phyloP scores from a whole-genome alignment of 257 asterid species.

The Knoxia roxburghii region DNA sequence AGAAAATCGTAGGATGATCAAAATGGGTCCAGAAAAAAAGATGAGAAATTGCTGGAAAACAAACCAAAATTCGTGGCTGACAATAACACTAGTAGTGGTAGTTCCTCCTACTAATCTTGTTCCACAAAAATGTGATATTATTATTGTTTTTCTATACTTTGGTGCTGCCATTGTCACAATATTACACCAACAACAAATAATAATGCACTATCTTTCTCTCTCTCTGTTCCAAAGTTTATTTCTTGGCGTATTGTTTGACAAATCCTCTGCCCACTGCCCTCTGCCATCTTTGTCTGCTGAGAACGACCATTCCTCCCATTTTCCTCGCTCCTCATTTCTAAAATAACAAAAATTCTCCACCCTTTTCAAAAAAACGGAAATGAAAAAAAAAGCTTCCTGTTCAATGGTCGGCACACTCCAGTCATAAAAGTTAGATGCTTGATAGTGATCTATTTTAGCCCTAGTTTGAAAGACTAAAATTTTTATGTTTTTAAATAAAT shows the following conservation, averaged over 20 bases:
- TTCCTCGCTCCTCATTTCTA: too few species aligned
- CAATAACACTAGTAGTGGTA: neutral
- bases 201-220: neutral
- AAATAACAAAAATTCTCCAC: too few species aligned
- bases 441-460: too few species aligned
- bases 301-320: neutral
- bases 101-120: neutral
- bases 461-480: too few species aligned
- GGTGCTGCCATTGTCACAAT: too few species aligned
- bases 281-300: slow-evolving; percentile 13
- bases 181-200: slow-evolving; percentile 5
- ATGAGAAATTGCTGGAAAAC: neutral
- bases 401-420: too few species aligned
- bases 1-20: slow-evolving; percentile 12
- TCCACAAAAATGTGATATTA: neutral
- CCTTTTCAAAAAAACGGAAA: too few species aligned
- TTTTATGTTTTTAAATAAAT: too few species aligned
- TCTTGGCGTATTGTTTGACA: slow-evolving; percentile 18
- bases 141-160: neutral
- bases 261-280: slow-evolving; percentile 12
- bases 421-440: too few species aligned
- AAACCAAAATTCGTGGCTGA: slow-evolving; percentile 2
- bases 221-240: slow-evolving; percentile 14
- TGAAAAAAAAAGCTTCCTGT: too few species aligned
- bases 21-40: slow-evolving; percentile 13